These are phyloP conservation scores for Backusella parvicylindrica DNA, from an alignment of 192 early-diverging fungal genomes.

Conservation along the genomic window DNA sequence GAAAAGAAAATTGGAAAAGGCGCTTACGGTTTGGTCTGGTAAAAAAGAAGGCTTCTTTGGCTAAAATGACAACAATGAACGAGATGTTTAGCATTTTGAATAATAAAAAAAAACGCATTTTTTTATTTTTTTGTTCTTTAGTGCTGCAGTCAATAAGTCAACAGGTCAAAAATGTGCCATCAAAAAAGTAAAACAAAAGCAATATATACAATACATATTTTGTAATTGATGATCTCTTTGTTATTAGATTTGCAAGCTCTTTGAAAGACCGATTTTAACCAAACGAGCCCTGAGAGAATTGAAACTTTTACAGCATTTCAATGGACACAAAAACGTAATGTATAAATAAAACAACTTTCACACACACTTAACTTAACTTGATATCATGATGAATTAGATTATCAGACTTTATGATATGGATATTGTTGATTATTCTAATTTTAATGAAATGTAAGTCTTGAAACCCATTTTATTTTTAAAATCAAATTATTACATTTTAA, in stretches of 20 bases:
- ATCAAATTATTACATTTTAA: too few species aligned
- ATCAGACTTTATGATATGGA: slow-evolving; percentile 77
- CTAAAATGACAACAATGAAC: not conserved
- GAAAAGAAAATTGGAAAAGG: slow-evolving; percentile 80
- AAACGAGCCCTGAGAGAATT: slow-evolving; percentile 93
- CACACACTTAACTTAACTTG: not conserved
- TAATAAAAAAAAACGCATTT: not conserved
- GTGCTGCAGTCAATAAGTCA: not conserved
- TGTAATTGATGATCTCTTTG: slow-evolving; percentile 62
- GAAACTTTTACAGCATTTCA: slow-evolving; percentile 92
- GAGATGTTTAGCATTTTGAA: not conserved
- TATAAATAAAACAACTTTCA: not conserved
- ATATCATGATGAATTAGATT: slow-evolving; percentile 61
- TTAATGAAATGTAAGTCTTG: slow-evolving; percentile 65
- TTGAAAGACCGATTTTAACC: slow-evolving; percentile 87
- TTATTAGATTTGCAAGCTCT: slow-evolving; percentile 53
- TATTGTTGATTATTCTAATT: slow-evolving; percentile 62
- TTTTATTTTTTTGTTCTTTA: not conserved
- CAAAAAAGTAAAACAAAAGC: slow-evolving; percentile 14
- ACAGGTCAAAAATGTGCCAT: not conserved
- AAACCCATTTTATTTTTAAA: not conserved
- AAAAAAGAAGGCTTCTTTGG: slow-evolving; percentile 19
- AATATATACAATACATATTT: slow-evolving; percentile 34
- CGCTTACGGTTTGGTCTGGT: slow-evolving; percentile 88
- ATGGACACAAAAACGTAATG: slow-evolving; percentile 87